Evolutionary conservation across 2,329 filamentous ascomycete species (phyloP), one percentile per base, ranked within the genome.

Genomic region (Botryotinia globosa): DNA sequence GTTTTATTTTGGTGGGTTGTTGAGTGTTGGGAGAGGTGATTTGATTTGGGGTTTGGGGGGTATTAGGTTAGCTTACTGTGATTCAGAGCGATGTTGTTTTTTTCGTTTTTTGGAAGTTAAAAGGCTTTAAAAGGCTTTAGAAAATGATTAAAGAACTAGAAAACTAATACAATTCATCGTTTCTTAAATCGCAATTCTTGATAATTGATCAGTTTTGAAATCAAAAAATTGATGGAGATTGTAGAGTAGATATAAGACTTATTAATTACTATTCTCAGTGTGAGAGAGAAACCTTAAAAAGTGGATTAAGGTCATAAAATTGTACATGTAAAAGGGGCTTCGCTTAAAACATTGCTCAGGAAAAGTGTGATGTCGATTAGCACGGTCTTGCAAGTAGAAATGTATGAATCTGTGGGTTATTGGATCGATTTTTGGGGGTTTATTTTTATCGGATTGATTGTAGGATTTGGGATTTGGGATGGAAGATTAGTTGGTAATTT

Each of bases 121-220:
- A n/a, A n/a, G n/a, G n/a, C n/a, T n/a, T n/a, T 7, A 25, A 2
- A 48, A 25, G 7, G 22, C 45, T 14, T 6, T 12, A 0, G 4
- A 0, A 25, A 10, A 51, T 25, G 4, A 25, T 48, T 48, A 4
- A 48, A 48, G 2, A 25, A 4, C 9, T 0, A 10, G 10, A 3
- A 4, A 10, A 10, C 2, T 22, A 25, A 48, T 4, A 48, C 22
- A 2, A 25, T 48, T 12, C 25, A 48, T 48, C 22, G 3, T 25
- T 25, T 4, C 45, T 1, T 1, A 25, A 12, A 48, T 51, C 22
- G 1, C 4, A 25, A 51, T 25, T 25, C 4, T 5, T 51, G 10
- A 25, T n/a, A 5, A n/a, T n/a, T 51, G 3, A 14, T n/a, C 6
- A 51, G 1, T n/a, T 14, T n/a, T n/a, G 0, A 51, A 6, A 14